Base-by-base conservation (phyloP, 768 basidiomycete species). In the Coprinopsis sp. region DNA sequence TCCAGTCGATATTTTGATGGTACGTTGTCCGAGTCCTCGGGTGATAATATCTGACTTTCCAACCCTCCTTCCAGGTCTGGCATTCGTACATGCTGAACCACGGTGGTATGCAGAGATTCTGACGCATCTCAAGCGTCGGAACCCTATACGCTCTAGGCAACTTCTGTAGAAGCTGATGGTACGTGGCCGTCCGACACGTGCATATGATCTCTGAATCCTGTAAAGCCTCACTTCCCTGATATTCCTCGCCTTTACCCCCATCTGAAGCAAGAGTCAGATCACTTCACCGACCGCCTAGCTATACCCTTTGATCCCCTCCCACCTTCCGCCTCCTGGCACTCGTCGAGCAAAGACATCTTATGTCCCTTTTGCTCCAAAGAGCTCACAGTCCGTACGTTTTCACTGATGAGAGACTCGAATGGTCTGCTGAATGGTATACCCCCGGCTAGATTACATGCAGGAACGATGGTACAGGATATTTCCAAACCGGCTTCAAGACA, bases 1-100 rank as follows among this genome's bases (percentile, higher is more conserved):
- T 1, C n/a, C n/a, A n/a, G n/a, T 66, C 8, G 68, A 70, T 50
- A 67, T 68, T 4, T 37, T 70, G 2, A 68, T 70, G 68, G 67
- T 66, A 43, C 22, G 42, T 37, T 10, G 16, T n/a, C 16, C 7
- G 18, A 11, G 18, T 37, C 36, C 18, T 30, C 11, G n/a, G n/a
- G n/a, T n/a, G n/a, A n/a, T n/a, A n/a, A n/a, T n/a, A n/a, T n/a
- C 14, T 34, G 25, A 28, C 19, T 36, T 18, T 14, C 29, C 31
- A 11, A 13, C 40, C 8, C 16, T 41, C 24, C 19, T 14, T 16
- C 13, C 25, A 67, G 65, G 62, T 67, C 6, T 66, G 65, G 66
- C 68, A 69, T 46, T 55, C 68, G 1, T 69, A 69, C 45, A 56
- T 67, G 56, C 50, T 69, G 7, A 63, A 60, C 42, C 60, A 58